These are phyloP conservation scores for Fusarium albidum DNA, from an alignment of 2,329 filamentous ascomycete genomes.

Conservation along the genomic window DNA sequence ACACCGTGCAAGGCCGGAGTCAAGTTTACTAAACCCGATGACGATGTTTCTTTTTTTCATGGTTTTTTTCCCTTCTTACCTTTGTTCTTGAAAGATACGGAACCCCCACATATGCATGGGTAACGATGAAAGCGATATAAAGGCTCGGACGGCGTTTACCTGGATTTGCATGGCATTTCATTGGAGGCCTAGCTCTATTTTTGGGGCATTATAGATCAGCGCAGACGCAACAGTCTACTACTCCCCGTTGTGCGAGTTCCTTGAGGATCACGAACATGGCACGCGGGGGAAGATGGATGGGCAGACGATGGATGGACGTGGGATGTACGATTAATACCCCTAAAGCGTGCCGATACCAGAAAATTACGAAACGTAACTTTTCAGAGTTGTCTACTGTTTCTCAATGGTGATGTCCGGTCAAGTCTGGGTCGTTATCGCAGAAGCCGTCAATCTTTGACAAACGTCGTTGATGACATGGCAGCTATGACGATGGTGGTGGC, in stretches of 20 bases:
- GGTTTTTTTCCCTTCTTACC: too few relatives aligned
- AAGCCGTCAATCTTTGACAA: not conserved
- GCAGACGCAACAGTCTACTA: slow-evolving; percentile 6
- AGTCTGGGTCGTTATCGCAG: too few relatives aligned
- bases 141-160: slow-evolving; percentile 30
- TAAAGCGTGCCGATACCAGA: slow-evolving; percentile 20
- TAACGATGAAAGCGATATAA: slow-evolving; percentile 18
- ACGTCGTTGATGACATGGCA: slow-evolving; percentile 20
- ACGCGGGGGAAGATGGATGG: slow-evolving; percentile 10
- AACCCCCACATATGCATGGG: slow-evolving; percentile 17
- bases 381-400: not conserved
- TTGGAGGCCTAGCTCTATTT: slow-evolving; percentile 5
- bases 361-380: slow-evolving; percentile 5
- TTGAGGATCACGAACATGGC: slow-evolving; percentile 19
- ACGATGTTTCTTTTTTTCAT: slow-evolving; percentile 6
- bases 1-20: slow-evolving; percentile 29
- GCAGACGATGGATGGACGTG: slow-evolving; percentile 18
- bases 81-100: not conserved
- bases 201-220: slow-evolving; percentile 34
- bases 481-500: slow-evolving; percentile 17
- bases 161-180: slow-evolving; percentile 5
- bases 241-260: slow-evolving; percentile 6
- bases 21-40: slow-evolving; percentile 25
- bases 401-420: too few relatives aligned
- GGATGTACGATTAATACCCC: slow-evolving; percentile 39